A percentile compares a stretch with the other conserved stretches of the same genome.
These are phyloP conservation scores for Pichia ethanolica DNA, from an alignment of 805 yeast species.

Conservation along the genomic window DNA sequence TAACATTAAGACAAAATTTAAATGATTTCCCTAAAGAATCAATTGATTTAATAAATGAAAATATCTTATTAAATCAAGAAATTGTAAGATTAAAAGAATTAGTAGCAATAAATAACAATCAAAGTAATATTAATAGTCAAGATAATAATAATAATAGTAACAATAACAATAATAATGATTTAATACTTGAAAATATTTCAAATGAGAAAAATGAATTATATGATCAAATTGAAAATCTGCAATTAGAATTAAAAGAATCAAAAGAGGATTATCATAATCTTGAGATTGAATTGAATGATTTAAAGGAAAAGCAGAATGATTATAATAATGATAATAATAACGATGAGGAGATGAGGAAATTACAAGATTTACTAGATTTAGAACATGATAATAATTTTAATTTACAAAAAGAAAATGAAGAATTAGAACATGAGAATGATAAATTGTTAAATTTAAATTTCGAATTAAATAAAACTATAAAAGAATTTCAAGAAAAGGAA, in stretches of 20 bases:
- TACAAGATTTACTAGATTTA: background rate
- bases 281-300: background rate
- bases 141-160: background rate
- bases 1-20: conserved; percentile 31
- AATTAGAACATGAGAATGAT: conserved; percentile 4
- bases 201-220: too few relatives aligned
- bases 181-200: too few relatives aligned
- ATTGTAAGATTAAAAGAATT: conserved; percentile 4
- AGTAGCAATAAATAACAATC: background rate
- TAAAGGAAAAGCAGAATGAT: background rate
- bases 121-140: background rate
- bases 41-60: conserved; percentile 25
- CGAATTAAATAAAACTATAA: conserved; percentile 4
- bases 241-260: too few relatives aligned
- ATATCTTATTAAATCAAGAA: conserved; percentile 9
- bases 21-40: conserved; percentile 38
- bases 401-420: conserved; percentile 7
- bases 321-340: background rate
- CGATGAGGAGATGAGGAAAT: background rate
- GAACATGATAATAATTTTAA: conserved; percentile 5
- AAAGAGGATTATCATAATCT: background rate
- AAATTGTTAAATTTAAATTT: conserved; percentile 12
- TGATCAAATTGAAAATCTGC: too few relatives aligned
- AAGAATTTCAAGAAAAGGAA: too few relatives aligned
- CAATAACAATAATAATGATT: background rate